phyloP scores from a whole-genome alignment of 179 eudicot genomes.

The Vitellaria paradoxa region DNA sequence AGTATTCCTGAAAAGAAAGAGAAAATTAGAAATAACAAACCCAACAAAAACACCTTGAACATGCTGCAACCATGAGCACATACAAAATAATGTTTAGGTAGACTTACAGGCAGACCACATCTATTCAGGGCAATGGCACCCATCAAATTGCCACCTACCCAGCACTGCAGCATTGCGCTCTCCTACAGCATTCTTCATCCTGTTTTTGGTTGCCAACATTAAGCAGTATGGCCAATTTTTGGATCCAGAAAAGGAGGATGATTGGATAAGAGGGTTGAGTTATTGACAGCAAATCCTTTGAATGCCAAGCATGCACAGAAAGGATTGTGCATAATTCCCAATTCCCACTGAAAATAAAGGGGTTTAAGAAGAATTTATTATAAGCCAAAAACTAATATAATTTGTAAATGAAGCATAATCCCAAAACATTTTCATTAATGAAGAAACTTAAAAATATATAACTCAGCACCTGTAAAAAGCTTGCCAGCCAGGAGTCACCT shows the following conservation, averaged over 20 bases:
- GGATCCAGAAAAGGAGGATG: constrained; percentile 70
- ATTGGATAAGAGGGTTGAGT: constrained; percentile 32
- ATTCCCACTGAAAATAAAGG: constrained; percentile 60
- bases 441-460: constrained; percentile 9
- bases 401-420: background rate
- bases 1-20: background rate
- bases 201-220: constrained; percentile 67
- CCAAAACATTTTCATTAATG: background rate
- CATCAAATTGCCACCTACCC: constrained; percentile 68
- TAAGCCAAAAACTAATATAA: background rate
- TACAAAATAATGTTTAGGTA: constrained; percentile 11
- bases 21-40: background rate
- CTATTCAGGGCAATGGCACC: constrained; percentile 65
- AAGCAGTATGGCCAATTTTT: constrained; percentile 84
- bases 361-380: constrained; percentile 11
- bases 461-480: constrained; percentile 70
- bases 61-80: background rate
- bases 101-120: constrained; percentile 89
- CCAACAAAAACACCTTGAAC: background rate
- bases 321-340: constrained; percentile 67
- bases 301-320: constrained; percentile 53
- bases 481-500: constrained; percentile 84
- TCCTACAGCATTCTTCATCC: constrained; percentile 82
- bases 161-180: constrained; percentile 64
- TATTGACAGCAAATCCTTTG: constrained; percentile 33